Percentiles rank a stretch among this genome's conserved stretches.
phyloP scores from a whole-genome alignment of 306 rosid species.

The Fragaria ananassa region DNA sequence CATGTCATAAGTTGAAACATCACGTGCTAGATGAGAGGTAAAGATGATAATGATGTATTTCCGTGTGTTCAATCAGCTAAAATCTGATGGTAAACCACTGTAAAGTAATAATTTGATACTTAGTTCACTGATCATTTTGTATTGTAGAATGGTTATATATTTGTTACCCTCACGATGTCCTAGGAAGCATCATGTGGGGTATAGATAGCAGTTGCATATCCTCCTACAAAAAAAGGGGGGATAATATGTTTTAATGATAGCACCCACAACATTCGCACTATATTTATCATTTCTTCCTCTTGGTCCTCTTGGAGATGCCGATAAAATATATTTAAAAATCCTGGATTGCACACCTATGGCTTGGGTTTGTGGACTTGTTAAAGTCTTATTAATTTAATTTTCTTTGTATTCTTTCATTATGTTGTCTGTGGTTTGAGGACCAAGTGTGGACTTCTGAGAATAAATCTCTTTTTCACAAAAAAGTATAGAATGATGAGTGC shows the following conservation, averaged over 20 bases:
- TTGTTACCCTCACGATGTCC: background rate
- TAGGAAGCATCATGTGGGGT: background rate
- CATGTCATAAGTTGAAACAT: background rate
- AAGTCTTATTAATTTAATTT: background rate
- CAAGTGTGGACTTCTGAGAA: background rate
- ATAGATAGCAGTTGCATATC: background rate
- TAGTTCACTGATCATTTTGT: background rate
- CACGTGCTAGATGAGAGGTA: too few relatives aligned
- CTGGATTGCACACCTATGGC: background rate
- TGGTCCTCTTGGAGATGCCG: background rate
- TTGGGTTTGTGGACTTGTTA: background rate
- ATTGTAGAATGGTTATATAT: background rate
- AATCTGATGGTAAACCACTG: background rate
- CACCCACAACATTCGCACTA: too few relatives aligned
- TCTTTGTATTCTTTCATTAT: background rate
- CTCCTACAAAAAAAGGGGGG: background rate
- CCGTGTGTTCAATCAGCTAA: background rate
- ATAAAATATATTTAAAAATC: background rate
- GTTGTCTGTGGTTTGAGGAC: background rate
- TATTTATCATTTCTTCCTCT: background rate
- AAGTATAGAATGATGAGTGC: background rate
- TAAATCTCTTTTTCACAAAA: background rate
- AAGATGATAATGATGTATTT: background rate
- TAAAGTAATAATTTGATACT: background rate
- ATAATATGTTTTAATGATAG: background rate